phyloP scores from a whole-genome alignment of 1,139 yeast species.

The Candida pseudocylindracea region DNA sequence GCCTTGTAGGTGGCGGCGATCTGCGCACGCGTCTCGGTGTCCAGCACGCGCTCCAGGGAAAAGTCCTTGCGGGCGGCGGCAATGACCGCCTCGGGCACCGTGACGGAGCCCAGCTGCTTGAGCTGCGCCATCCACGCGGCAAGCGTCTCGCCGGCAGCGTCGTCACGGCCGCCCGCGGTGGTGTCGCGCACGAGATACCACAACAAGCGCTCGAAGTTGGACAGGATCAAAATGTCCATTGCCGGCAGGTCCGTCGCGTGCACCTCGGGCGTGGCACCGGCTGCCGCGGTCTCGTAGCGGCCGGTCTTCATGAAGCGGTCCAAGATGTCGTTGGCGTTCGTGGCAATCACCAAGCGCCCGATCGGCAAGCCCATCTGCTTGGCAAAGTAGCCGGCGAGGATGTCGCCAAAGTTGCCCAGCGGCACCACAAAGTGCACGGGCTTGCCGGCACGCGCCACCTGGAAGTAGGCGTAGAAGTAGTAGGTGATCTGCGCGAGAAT shows the following conservation, averaged over 20 bases:
- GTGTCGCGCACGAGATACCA: slow-evolving; percentile 81
- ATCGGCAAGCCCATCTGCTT: slow-evolving; percentile 88
- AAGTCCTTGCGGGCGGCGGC: slow-evolving; percentile 46
- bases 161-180: slow-evolving; percentile 26
- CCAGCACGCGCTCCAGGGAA: slow-evolving; percentile 60
- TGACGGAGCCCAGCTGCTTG: slow-evolving; percentile 54
- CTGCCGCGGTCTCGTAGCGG: slow-evolving; percentile 38
- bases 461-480: slow-evolving; percentile 82
- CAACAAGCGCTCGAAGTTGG: slow-evolving; percentile 85
- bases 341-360: slow-evolving; percentile 73
- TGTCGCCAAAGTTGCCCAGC: slow-evolving; percentile 95
- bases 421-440: slow-evolving; percentile 63
- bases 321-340: slow-evolving; percentile 85
- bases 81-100: slow-evolving; percentile 43
- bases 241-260: slow-evolving; percentile 92
- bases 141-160: slow-evolving; percentile 55
- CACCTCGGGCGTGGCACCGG: slow-evolving; percentile 21
- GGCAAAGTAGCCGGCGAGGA: slow-evolving; percentile 90
- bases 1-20: slow-evolving; percentile 44
- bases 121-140: slow-evolving; percentile 61
- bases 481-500: slow-evolving; percentile 94
- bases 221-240: slow-evolving; percentile 89
- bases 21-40: slow-evolving; percentile 54
- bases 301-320: slow-evolving; percentile 83
- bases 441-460: slow-evolving; percentile 20